phyloP scores from a whole-genome alignment of 768 basidiomycete genomes.

The Phanerodontia chrysosporium region DNA sequence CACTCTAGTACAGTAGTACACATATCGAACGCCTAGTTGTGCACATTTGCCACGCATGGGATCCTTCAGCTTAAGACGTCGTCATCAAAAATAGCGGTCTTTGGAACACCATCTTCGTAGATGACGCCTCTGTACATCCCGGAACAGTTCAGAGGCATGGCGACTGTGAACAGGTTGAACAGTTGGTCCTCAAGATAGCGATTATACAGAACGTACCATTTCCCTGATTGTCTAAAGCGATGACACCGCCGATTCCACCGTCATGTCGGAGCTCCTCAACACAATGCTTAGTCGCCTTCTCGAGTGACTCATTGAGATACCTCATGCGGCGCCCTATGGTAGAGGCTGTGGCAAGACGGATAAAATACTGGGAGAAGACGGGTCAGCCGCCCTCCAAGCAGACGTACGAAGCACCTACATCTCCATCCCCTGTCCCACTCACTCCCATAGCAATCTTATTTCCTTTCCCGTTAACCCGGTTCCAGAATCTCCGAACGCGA shows the following conservation, averaged over 20 bases:
- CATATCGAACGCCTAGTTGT: too few species aligned
- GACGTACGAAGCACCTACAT: too few species aligned
- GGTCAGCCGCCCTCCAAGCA: too few species aligned
- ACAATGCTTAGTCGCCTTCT: slow-evolving; percentile 48
- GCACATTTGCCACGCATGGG: too few species aligned
- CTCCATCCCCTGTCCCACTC: slow-evolving; percentile 85
- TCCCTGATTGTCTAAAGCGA: slow-evolving; percentile 67
- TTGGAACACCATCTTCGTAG: slow-evolving; percentile 59
- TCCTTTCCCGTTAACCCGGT: slow-evolving; percentile 32
- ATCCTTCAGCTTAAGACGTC: slow-evolving; percentile 38
- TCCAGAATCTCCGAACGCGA: slow-evolving; percentile 35
- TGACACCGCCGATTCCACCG: slow-evolving; percentile 71
- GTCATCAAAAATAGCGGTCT: slow-evolving; percentile 75
- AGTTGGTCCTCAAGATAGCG: not conserved
- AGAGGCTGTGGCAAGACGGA: slow-evolving; percentile 61
- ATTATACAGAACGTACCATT: slow-evolving; percentile 43
- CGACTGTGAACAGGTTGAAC: slow-evolving; percentile 41
- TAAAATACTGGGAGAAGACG: slow-evolving; percentile 58
- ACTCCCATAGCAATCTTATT: slow-evolving; percentile 53
- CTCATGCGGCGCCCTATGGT: slow-evolving; percentile 66
- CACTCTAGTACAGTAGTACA: too few species aligned
- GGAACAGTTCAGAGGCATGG: slow-evolving; percentile 68
- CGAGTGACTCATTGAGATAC: slow-evolving; percentile 52
- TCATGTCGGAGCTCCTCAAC: slow-evolving; percentile 54
- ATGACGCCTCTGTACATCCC: slow-evolving; percentile 86